Conservation (phyloP, 2,329 filamentous ascomycete species). For the Davidsoniella virescens region DNA sequence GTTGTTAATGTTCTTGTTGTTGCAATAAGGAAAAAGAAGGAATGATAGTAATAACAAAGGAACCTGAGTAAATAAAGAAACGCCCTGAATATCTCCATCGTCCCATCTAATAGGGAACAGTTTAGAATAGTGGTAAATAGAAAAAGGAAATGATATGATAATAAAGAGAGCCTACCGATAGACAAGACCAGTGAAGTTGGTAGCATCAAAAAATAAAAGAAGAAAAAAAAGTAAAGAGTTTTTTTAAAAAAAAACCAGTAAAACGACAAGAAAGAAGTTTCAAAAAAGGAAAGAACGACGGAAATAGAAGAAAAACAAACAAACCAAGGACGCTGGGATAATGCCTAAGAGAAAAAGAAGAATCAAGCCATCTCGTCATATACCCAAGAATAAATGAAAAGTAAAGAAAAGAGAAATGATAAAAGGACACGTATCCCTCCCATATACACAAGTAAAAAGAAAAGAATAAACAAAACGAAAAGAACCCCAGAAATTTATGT, state of each 20-base stretch:
- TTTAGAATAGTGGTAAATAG: background rate
- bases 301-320: slow-evolving; percentile 8
- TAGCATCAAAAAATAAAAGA: too few species aligned
- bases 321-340: slow-evolving; percentile 10
- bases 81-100: too few species aligned
- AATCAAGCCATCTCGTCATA: slow-evolving; percentile 2
- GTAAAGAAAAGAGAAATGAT: too few species aligned
- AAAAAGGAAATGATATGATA: background rate
- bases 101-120: background rate
- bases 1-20: too few species aligned
- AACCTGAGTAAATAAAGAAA: too few species aligned
- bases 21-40: too few species aligned
- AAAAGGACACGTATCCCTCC: too few species aligned
- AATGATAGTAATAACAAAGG: background rate
- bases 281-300: background rate
- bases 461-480: background rate
- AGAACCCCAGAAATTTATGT: too few species aligned
- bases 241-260: background rate
- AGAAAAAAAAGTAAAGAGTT: too few species aligned
- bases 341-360: background rate
- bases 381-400: background rate
- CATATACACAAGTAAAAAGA: too few species aligned
- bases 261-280: slow-evolving; percentile 5
- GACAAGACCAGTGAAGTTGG: background rate
- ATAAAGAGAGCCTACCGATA: too few species aligned